Percentiles rank a stretch among this genome's conserved stretches.
phyloP scores from a whole-genome alignment of 31 red algal species.

The Endocladia muricata region DNA sequence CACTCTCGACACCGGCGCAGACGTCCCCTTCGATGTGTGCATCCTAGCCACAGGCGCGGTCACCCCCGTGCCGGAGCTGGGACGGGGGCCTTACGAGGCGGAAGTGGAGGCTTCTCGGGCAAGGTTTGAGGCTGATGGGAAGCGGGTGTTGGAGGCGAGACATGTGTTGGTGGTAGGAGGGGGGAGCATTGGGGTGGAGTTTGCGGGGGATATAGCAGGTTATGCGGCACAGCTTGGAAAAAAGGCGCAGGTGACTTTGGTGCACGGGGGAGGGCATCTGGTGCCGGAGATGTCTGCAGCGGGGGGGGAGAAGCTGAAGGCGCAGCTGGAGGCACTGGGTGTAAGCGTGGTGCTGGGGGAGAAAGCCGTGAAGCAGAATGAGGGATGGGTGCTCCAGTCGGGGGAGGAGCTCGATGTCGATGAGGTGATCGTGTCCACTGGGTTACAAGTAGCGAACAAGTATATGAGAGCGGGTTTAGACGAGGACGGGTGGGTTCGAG shows the following conservation, averaged over 20 bases:
- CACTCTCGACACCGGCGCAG: slow-evolving; percentile 19
- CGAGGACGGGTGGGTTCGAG: slow-evolving; percentile 43
- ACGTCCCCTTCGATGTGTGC: slow-evolving; percentile 39
- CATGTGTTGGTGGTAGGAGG: slow-evolving; percentile 48
- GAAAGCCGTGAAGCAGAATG: slow-evolving; percentile 45
- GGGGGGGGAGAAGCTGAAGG: slow-evolving; percentile 18
- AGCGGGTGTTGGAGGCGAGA: background rate
- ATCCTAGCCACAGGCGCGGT: slow-evolving; percentile 36
- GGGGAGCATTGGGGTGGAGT: slow-evolving; percentile 44
- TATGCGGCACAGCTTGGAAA: slow-evolving; percentile 13
- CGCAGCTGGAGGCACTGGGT: slow-evolving; percentile 24
- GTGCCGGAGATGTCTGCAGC: slow-evolving; percentile 26
- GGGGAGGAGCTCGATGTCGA: slow-evolving; percentile 33
- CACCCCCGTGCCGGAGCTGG: background rate
- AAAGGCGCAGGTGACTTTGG: slow-evolving; percentile 38
- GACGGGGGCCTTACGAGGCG: slow-evolving; percentile 1
- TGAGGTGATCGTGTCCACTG: slow-evolving; percentile 13
- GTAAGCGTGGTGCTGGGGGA: slow-evolving; percentile 29
- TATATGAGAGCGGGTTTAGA: slow-evolving; percentile 4
- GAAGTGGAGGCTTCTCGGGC: slow-evolving; percentile 4
- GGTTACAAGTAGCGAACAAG: slow-evolving; percentile 5
- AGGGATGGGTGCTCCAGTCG: slow-evolving; percentile 27
- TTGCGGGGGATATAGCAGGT: slow-evolving; percentile 40
- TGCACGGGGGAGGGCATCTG: slow-evolving; percentile 32
- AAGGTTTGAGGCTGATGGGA: slow-evolving; percentile 14